Evolutionary conservation across 129 eudicot genomes (phyloP).

Genomic region (Flaveria brownii): DNA sequence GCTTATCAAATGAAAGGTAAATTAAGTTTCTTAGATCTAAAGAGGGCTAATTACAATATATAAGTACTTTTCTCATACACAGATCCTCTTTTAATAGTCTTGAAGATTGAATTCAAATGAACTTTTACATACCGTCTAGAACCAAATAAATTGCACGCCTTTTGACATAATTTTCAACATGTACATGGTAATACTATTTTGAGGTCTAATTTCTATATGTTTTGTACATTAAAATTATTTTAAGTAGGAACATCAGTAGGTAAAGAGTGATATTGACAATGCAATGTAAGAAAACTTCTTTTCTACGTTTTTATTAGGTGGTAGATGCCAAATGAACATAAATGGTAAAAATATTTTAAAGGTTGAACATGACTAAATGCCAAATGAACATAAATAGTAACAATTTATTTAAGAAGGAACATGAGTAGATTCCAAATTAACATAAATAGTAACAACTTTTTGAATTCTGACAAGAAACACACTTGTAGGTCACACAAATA

Average conservation of each 20-base stretch:
- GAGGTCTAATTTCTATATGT: neutral
- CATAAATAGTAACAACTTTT: too few species aligned
- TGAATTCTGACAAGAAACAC: too few species aligned
- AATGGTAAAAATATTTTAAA: neutral
- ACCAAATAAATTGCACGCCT: too few species aligned
- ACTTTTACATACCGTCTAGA: too few species aligned
- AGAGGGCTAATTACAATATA: too few species aligned
- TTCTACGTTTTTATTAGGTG: neutral
- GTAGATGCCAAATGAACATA: conserved; percentile 13
- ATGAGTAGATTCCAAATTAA: neutral
- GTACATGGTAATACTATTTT: too few species aligned
- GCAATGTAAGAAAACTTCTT: neutral
- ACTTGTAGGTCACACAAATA: neutral
- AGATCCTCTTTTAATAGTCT: neutral
- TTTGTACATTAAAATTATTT: neutral
- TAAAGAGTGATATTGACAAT: conserved; percentile 9
- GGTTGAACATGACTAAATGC: neutral
- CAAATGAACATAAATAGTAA: conserved; percentile 7
- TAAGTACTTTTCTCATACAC: too few species aligned
- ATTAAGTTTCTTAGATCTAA: neutral
- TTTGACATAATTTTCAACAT: too few species aligned
- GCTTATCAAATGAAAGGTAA: neutral
- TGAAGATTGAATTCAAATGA: neutral
- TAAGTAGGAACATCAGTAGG: neutral
- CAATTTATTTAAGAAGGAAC: neutral